These are phyloP conservation scores for Blastobotrys elegans DNA, from an alignment of 1,139 yeast species.

Conservation along the genomic window DNA sequence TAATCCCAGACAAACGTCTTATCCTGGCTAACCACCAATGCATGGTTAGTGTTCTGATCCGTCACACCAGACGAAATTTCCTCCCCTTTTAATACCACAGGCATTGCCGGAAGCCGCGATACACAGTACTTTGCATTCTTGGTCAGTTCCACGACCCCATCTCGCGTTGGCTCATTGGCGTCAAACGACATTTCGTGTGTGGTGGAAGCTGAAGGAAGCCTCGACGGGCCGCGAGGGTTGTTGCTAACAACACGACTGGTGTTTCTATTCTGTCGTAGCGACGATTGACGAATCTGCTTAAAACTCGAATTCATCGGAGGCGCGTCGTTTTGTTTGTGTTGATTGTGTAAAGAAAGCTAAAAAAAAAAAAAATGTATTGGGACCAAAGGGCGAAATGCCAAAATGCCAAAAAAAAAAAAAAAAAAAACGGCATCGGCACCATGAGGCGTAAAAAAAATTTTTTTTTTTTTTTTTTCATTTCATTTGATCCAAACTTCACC, in stretches of 20 bases:
- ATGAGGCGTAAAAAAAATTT: too few relatives aligned
- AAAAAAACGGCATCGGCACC: too few relatives aligned
- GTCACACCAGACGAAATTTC: constrained; percentile 15
- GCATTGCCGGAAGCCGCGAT: constrained; percentile 54
- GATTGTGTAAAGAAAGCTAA: not conserved
- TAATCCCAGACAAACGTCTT: constrained; percentile 65
- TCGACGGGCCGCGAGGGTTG: constrained; percentile 5
- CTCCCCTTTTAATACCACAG: constrained; percentile 39
- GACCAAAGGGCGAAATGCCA: not conserved
- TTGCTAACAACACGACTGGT: constrained; percentile 5
- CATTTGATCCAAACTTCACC: not conserved
- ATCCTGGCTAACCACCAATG: constrained; percentile 15
- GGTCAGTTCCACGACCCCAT: constrained; percentile 48
- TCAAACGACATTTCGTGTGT: constrained; percentile 10
- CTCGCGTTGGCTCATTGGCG: constrained; percentile 7
- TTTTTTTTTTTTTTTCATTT: constrained; percentile 8
- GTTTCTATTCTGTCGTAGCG: constrained; percentile 4
- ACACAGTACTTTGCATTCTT: constrained; percentile 58
- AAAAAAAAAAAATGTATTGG: not conserved
- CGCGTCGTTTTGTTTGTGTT: too few relatives aligned
- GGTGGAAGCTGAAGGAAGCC: constrained; percentile 4
- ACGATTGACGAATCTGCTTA: constrained; percentile 13
- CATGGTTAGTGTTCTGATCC: constrained; percentile 15
- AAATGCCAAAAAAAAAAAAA: too few relatives aligned
- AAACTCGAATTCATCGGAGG: constrained; percentile 12